A percentile compares a stretch with the other conserved stretches of the same genome.
Evolutionary conservation across 441 rosid species (phyloP).

Genomic region (Adansonia gregorii): DNA sequence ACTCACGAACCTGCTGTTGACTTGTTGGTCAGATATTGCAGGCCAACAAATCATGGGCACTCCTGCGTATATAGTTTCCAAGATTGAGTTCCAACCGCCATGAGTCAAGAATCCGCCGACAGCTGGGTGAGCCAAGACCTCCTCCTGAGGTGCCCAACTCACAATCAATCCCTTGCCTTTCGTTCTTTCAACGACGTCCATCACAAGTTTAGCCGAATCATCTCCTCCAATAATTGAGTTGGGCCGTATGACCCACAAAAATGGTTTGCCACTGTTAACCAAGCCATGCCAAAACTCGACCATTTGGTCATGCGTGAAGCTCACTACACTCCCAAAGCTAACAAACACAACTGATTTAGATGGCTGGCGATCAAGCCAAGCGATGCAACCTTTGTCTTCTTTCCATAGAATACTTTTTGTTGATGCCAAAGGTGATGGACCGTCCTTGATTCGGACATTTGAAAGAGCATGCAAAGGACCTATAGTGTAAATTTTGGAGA

Average conservation of each 20-base stretch:
- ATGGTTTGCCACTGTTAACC: constrained; percentile 35
- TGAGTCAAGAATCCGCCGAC: constrained; percentile 45
- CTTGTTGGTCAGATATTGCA: constrained; percentile 31
- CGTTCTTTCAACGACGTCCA: constrained; percentile 6
- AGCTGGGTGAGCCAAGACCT: constrained; percentile 39
- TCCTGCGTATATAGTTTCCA: constrained; percentile 35
- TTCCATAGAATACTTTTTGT: constrained; percentile 2
- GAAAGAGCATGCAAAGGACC: constrained; percentile 51
- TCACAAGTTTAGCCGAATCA: neutral
- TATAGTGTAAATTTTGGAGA: constrained; percentile 44
- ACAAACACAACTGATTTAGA: constrained; percentile 39
- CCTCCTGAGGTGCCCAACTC: constrained; percentile 46
- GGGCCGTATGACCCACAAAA: constrained; percentile 41
- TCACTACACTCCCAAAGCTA: constrained; percentile 41
- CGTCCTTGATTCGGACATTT: constrained; percentile 1
- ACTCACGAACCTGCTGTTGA: constrained; percentile 43
- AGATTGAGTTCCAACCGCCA: constrained; percentile 43
- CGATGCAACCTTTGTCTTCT: constrained; percentile 37
- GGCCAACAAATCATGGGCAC: constrained; percentile 50
- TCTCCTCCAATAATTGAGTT: constrained; percentile 20
- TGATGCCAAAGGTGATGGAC: neutral
- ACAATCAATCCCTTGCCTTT: constrained; percentile 30
- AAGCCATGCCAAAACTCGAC: constrained; percentile 40
- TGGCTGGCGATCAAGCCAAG: constrained; percentile 41
- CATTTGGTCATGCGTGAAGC: constrained; percentile 24